These are phyloP conservation scores for Logfia minima DNA, from an alignment of 129 eudicot genomes.

Conservation along the genomic window DNA sequence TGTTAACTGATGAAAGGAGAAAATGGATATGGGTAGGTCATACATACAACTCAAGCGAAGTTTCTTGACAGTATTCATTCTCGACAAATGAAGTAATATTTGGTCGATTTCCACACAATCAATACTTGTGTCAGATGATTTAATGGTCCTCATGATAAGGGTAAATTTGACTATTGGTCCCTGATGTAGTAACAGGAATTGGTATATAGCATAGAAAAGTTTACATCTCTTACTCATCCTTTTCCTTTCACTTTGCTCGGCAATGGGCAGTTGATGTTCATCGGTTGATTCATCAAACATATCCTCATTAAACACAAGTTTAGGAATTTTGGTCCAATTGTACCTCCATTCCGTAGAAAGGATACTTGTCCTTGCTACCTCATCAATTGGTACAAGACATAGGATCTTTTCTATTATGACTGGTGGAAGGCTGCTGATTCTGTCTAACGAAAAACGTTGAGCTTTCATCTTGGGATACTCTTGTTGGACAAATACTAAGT, in stretches of 20 bases:
- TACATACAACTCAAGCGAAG: neutral
- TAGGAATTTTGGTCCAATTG: conserved; percentile 8
- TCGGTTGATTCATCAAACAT: neutral
- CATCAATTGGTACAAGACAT: conserved; percentile 6
- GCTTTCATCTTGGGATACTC: neutral
- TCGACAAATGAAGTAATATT: neutral
- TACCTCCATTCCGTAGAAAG: conserved; percentile 22
- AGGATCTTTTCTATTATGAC: conserved; percentile 21
- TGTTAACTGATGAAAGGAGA: neutral
- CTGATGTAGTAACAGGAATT: neutral
- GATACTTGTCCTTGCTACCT: conserved; percentile 10
- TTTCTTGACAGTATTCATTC: neutral
- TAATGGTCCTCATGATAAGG: neutral
- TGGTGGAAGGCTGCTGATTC: conserved; percentile 13
- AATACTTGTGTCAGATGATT: too few relatives aligned
- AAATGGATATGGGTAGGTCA: neutral
- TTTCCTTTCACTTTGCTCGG: neutral
- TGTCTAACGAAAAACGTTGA: neutral
- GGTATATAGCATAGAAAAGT: neutral
- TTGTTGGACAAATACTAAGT: neutral
- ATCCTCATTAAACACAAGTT: neutral
- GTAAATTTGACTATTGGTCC: neutral
- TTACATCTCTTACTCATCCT: neutral
- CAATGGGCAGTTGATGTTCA: neutral
- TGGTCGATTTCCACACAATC: neutral